These are phyloP conservation scores for Saturnispora diversa DNA, from an alignment of 805 yeast species.

Conservation along the genomic window DNA sequence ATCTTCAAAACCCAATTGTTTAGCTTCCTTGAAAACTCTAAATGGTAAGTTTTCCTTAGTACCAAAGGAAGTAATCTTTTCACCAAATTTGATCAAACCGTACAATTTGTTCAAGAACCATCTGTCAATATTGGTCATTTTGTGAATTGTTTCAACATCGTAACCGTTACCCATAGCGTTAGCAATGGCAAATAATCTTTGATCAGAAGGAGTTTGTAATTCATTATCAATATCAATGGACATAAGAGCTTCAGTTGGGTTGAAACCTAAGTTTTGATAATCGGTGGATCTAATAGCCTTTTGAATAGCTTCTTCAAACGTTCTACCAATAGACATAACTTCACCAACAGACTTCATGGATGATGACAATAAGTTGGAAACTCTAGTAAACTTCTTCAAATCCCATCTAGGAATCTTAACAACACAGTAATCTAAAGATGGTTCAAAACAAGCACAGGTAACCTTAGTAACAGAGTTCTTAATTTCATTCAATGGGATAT, in stretches of 20 bases:
- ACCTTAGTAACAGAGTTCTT: conserved; percentile 96
- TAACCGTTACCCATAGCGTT: conserved; percentile 87
- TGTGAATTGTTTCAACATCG: conserved; percentile 87
- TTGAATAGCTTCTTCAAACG: conserved; percentile 94
- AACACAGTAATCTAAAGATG: conserved; percentile 92
- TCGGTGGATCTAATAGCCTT: conserved; percentile 96
- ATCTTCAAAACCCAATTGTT: conserved; percentile 95
- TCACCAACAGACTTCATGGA: conserved; percentile 99
- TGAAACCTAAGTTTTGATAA: conserved; percentile 92
- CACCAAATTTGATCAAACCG: conserved; percentile 65
- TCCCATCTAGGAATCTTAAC: conserved; percentile 99
- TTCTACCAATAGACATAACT: conserved; percentile 98
- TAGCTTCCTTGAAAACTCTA: conserved; percentile 67
- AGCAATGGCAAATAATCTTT: conserved; percentile 92
- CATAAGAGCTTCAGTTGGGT: conserved; percentile 74
- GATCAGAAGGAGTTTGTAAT: conserved; percentile 95
- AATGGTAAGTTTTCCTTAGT: conserved; percentile 55
- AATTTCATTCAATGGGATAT: conserved; percentile 88
- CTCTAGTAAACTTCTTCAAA: conserved; percentile 89
- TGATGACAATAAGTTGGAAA: conserved; percentile 86
- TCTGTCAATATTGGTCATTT: conserved; percentile 83
- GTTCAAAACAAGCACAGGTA: conserved; percentile 94
- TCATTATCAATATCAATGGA: conserved; percentile 88
- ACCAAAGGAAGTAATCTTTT: conserved; percentile 49
- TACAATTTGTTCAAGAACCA: conserved; percentile 91